These are phyloP conservation scores for Paradendryphiella salina DNA, from an alignment of 2,329 filamentous ascomycete genomes.

Conservation along the genomic window DNA sequence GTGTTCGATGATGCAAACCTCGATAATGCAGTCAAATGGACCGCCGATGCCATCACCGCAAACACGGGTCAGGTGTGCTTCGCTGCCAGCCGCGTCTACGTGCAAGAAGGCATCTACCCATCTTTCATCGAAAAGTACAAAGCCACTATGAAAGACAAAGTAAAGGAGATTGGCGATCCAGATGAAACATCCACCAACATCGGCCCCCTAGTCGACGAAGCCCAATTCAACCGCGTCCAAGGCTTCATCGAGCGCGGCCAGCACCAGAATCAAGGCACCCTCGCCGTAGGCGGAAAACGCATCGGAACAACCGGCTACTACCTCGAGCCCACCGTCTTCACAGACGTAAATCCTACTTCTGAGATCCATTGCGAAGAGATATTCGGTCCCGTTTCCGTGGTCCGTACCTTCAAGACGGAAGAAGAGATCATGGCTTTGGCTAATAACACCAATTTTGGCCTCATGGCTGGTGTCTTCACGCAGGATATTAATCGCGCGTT, in stretches of 20 bases:
- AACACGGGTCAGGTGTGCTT: slow-evolving; percentile 49
- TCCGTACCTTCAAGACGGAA: slow-evolving; percentile 46
- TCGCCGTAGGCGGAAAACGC: slow-evolving; percentile 41
- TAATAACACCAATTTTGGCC: slow-evolving; percentile 47
- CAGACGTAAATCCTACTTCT: slow-evolving; percentile 38
- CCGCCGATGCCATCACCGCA: slow-evolving; percentile 42
- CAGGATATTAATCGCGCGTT: slow-evolving; percentile 46
- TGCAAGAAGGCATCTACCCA: slow-evolving; percentile 46
- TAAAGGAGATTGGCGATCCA: slow-evolving; percentile 39
- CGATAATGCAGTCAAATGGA: slow-evolving; percentile 47
- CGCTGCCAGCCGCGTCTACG: slow-evolving; percentile 45
- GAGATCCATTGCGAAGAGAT: slow-evolving; percentile 47
- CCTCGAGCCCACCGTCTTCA: slow-evolving; percentile 45
- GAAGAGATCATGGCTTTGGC: slow-evolving; percentile 47
- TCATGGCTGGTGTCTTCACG: slow-evolving; percentile 47
- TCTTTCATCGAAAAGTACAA: slow-evolving; percentile 46
- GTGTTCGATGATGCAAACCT: slow-evolving; percentile 52
- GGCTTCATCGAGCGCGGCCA: slow-evolving; percentile 44
- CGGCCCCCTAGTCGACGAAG: slow-evolving; percentile 42
- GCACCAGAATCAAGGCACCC: slow-evolving; percentile 33
- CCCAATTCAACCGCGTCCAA: slow-evolving; percentile 43
- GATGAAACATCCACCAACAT: slow-evolving; percentile 35
- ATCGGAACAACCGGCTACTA: slow-evolving; percentile 40
- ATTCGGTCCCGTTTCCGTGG: slow-evolving; percentile 45
- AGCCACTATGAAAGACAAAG: slow-evolving; percentile 37